Evolutionary conservation across 192 early-diverging fungal species (phyloP).

Genomic region (Entomortierella parvispora): DNA sequence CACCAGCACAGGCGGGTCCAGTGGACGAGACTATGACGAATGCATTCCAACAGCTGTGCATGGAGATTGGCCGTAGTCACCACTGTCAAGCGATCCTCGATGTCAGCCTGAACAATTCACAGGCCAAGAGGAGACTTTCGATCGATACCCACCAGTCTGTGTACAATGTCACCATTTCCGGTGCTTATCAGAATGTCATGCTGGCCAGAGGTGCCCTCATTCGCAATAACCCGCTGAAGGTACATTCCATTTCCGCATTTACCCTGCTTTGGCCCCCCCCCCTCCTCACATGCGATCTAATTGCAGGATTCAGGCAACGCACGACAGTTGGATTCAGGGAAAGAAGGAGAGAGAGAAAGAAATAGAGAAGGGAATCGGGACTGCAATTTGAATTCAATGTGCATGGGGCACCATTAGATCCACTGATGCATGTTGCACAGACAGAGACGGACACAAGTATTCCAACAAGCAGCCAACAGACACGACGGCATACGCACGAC

Average conservation of each 20-base stretch:
- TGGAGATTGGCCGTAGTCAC: slow-evolving; percentile 21
- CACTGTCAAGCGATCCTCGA: slow-evolving; percentile 46
- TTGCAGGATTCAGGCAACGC: no score
- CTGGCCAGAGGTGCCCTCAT: slow-evolving; percentile 54
- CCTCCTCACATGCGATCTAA: no score
- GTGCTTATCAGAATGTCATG: slow-evolving; percentile 52
- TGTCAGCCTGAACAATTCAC: slow-evolving; percentile 29
- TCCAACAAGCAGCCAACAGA: no score
- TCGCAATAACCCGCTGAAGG: slow-evolving; percentile 58
- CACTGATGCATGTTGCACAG: no score
- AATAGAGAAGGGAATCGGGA: no score
- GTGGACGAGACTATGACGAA: slow-evolving; percentile 38
- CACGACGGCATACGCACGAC: no score
- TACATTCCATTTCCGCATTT: slow-evolving; percentile 15
- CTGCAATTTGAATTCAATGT: no score
- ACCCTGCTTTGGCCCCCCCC: no score
- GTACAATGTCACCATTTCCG: slow-evolving; percentile 60
- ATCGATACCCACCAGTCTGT: slow-evolving; percentile 55
- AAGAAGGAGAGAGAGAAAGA: no score
- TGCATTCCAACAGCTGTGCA: slow-evolving; percentile 32
- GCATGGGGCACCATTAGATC: no score
- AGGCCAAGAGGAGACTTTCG: slow-evolving; percentile 41
- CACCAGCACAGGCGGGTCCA: slow-evolving; percentile 34
- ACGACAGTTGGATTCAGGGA: no score
- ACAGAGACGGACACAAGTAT: no score